Percentiles rank a stretch among this genome's conserved stretches.
phyloP scores from a whole-genome alignment of 208 protist genomes.

The Wallacemonas sp. region DNA sequence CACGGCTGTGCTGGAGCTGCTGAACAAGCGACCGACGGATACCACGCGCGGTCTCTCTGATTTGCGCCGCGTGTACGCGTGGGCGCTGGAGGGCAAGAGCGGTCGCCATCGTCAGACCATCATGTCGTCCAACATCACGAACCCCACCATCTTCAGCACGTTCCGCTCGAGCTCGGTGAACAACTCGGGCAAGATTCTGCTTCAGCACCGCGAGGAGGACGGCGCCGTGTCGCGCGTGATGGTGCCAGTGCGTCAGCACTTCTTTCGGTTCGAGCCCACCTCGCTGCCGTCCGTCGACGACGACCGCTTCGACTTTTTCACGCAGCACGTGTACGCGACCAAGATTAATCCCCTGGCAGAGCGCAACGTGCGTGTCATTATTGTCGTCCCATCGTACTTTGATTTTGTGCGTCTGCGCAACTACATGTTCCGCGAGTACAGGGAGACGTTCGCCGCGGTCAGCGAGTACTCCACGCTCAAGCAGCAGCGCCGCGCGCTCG shows the following conservation, averaged over 20 bases:
- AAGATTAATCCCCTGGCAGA: slow-evolving; percentile 73
- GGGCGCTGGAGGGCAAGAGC: slow-evolving; percentile 75
- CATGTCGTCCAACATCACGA: slow-evolving; percentile 68
- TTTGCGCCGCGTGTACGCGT: slow-evolving; percentile 89
- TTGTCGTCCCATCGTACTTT: slow-evolving; percentile 96
- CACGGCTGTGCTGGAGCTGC: slow-evolving; percentile 53
- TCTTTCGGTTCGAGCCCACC: slow-evolving; percentile 84
- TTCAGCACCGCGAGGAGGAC: slow-evolving; percentile 52
- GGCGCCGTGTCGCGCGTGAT: slow-evolving; percentile 64
- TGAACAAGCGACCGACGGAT: slow-evolving; percentile 86
- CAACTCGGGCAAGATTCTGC: slow-evolving; percentile 70
- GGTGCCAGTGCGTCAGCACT: slow-evolving; percentile 87
- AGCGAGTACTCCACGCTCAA: slow-evolving; percentile 93
- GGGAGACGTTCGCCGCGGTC: slow-evolving; percentile 83
- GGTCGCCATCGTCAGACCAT: slow-evolving; percentile 95
- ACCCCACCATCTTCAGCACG: slow-evolving; percentile 89
- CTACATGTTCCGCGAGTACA: slow-evolving; percentile 92
- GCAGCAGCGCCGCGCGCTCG: slow-evolving; percentile 78
- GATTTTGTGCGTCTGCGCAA: slow-evolving; percentile 96
- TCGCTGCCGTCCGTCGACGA: slow-evolving; percentile 69
- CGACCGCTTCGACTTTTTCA: slow-evolving; percentile 93
- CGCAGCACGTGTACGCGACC: slow-evolving; percentile 74
- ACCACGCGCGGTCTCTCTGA: slow-evolving; percentile 82
- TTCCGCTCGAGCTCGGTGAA: slow-evolving; percentile 78
- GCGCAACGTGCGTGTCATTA: slow-evolving; percentile 79